A percentile compares a stretch with the other conserved stretches of the same genome.
phyloP scores from a whole-genome alignment of 2,329 filamentous ascomycete species.

The Penicillium sp. region DNA sequence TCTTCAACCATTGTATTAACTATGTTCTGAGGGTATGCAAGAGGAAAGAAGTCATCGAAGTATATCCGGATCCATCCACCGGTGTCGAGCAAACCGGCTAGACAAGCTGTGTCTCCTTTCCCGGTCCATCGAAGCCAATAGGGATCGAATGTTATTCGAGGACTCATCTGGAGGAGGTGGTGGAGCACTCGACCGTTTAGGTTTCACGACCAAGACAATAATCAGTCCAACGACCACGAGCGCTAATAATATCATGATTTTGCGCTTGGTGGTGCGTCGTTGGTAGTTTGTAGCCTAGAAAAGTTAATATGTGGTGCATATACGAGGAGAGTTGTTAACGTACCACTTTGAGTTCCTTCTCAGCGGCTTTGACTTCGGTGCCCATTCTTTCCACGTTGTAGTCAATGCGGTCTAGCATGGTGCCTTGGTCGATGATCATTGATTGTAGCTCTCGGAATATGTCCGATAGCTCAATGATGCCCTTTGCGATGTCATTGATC shows the following conservation, averaged over 20 bases:
- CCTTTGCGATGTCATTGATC: constrained; percentile 96
- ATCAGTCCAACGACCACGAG: constrained; percentile 81
- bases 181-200: constrained; percentile 47
- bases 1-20: constrained; percentile 10
- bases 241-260: constrained; percentile 83
- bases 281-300: constrained; percentile 73
- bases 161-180: constrained; percentile 24
- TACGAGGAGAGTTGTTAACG: constrained; percentile 16
- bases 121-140: constrained; percentile 20
- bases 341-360: constrained; percentile 81
- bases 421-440: constrained; percentile 92
- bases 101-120: constrained; percentile 21
- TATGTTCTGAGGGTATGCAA: constrained; percentile 15
- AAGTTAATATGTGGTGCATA: not conserved
- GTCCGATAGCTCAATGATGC: constrained; percentile 93
- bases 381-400: constrained; percentile 97
- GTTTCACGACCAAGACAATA: constrained; percentile 76
- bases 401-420: constrained; percentile 88
- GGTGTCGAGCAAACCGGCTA: constrained; percentile 24
- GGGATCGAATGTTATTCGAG: constrained; percentile 21
- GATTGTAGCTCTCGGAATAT: constrained; percentile 93
- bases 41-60: constrained; percentile 23
- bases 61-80: constrained; percentile 36
- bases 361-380: constrained; percentile 85
- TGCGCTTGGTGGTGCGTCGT: constrained; percentile 79